Evolutionary conservation across 208 protist genomes (phyloP), one percentile per base, ranked within the genome.

Genomic region (Sergeia podlipaevii): DNA sequence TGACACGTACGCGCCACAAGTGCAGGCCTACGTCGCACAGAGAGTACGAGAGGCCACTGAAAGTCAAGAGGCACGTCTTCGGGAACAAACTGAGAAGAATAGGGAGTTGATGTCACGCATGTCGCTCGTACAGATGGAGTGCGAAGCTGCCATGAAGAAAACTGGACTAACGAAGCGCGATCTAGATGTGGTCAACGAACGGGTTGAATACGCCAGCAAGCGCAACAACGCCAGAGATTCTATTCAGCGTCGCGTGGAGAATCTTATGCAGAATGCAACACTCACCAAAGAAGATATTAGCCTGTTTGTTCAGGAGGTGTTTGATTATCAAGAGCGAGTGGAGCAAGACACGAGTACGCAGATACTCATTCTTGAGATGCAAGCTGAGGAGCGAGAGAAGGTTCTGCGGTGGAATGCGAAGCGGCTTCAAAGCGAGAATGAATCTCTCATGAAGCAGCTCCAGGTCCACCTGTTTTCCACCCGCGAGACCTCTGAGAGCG

Each of bases 301-400:
- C 44, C 17, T 61, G 33, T 58, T 89, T 32, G 65, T 92, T 53
- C 61, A 79, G 45, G 66, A 81, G 51, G 80, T 89, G 63, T 62
- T 88, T 0, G 80, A 92, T 60, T 81, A 80, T 27, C 85, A 92
- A 67, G 80, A 92, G 39, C 61, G 70, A 1, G 48, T 52, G 21
- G 73, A 81, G 4, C 54, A 82, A 26, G 74, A 88, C 30, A 71
- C 67, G 45, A 46, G 53, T 26, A 87, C 79, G 18, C 28, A 58
- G 42, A 46, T 92, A 21, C 36, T 74, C 24, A 74, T 89, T 54
- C 64, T 81, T 38, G 61, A 82, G 32, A 74, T 88, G 29, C 57
- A 81, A 55, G 28, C 42, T 11, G 76, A 89, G 36, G 85, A 92
- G 26, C 46, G 37, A 33, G 65, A 77, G 48, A 65, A 77, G 18